phyloP scores from a whole-genome alignment of 1,284 basidiomycete genomes.

The Malassezia globosa region DNA sequence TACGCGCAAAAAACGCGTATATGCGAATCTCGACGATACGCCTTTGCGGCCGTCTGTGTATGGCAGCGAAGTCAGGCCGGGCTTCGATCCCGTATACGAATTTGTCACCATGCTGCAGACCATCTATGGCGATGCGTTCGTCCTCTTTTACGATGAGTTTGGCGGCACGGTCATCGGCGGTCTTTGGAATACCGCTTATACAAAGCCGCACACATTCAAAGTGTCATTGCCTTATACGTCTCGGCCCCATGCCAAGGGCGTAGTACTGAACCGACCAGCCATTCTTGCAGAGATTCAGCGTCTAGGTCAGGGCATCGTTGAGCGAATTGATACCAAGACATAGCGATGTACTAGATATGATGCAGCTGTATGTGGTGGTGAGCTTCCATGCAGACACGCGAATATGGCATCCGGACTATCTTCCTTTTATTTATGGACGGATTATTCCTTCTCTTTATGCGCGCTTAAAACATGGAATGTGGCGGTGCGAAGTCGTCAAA shows the following conservation, averaged over 20 bases:
- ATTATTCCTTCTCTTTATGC: too few relatives aligned
- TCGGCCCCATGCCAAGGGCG: constrained; percentile 46
- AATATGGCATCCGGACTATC: too few relatives aligned
- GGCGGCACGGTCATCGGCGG: constrained; percentile 69
- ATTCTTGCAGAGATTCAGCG: constrained; percentile 68
- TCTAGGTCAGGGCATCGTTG: constrained; percentile 62
- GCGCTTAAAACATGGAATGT: background rate
- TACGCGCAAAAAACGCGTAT: constrained; percentile 48
- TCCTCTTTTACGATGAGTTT: constrained; percentile 72
- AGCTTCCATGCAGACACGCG: too few relatives aligned
- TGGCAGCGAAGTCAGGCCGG: constrained; percentile 24
- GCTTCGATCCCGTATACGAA: constrained; percentile 65
- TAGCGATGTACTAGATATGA: background rate
- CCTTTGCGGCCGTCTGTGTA: constrained; percentile 41
- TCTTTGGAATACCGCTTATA: constrained; percentile 67
- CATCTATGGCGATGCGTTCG: constrained; percentile 65
- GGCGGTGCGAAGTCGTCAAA: constrained; percentile 16
- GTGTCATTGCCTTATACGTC: constrained; percentile 67
- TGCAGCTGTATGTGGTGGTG: too few relatives aligned
- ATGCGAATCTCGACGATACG: constrained; percentile 49
- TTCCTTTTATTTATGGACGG: too few relatives aligned
- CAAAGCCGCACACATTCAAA: constrained; percentile 57
- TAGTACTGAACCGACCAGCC: constrained; percentile 61
- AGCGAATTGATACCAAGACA: constrained; percentile 20
- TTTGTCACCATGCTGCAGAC: constrained; percentile 58